Conservation (phyloP, 371 early-diverging fungal species). For the Umbelopsis sp. region DNA sequence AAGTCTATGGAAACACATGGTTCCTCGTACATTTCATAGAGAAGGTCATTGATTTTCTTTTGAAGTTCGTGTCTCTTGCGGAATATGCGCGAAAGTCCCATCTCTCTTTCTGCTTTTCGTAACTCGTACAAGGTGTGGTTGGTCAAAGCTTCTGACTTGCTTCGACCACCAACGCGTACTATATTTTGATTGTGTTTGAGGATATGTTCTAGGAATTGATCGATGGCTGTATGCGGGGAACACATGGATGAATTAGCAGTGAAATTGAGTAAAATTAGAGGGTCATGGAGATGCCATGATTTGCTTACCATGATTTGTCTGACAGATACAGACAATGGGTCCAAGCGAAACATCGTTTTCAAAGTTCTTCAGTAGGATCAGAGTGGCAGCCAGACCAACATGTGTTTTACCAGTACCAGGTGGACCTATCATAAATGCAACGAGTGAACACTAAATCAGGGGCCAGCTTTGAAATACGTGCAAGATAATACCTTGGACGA, state of each 20-base stretch:
- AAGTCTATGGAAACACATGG: slow-evolving; percentile 54
- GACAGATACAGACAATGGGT: slow-evolving; percentile 69
- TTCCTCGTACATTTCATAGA: slow-evolving; percentile 52
- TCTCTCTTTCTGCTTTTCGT: slow-evolving; percentile 34
- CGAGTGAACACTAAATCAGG: neutral
- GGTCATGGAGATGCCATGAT: too few relatives aligned
- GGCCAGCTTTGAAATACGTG: neutral
- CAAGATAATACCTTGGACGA: slow-evolving; percentile 53
- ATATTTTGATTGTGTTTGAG: slow-evolving; percentile 48
- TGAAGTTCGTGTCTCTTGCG: slow-evolving; percentile 42
- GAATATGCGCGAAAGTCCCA: slow-evolving; percentile 36
- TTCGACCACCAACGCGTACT: slow-evolving; percentile 67
- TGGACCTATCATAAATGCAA: slow-evolving; percentile 45
- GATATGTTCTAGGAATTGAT: slow-evolving; percentile 71
- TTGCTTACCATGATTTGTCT: slow-evolving; percentile 67
- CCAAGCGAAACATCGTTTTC: slow-evolving; percentile 31
- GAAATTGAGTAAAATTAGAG: neutral
- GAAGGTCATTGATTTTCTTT: slow-evolving; percentile 34
- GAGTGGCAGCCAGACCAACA: slow-evolving; percentile 66
- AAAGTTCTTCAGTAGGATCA: slow-evolving; percentile 55
- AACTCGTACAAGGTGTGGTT: slow-evolving; percentile 49
- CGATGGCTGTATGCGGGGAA: slow-evolving; percentile 50
- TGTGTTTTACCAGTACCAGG: slow-evolving; percentile 79
- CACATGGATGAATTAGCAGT: neutral
- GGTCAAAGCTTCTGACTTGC: slow-evolving; percentile 51